Evolutionary conservation across 345 rosid species (phyloP).

Genomic region (Hibiscus syriacus): DNA sequence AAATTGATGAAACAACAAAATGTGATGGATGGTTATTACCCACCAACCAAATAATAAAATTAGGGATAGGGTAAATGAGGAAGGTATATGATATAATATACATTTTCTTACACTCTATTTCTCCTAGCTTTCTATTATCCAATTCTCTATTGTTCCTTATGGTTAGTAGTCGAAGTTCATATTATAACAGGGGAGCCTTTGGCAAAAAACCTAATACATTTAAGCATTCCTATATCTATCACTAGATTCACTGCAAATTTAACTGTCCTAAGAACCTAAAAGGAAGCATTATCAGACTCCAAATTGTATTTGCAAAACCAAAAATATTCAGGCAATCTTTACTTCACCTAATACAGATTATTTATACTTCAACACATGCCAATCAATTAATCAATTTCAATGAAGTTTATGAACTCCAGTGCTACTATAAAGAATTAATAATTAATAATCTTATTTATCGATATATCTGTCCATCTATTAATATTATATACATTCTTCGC

Average conservation of each 20-base stretch:
- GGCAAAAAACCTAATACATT: background rate
- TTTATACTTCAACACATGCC: background rate
- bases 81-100: background rate
- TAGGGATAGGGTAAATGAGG: background rate
- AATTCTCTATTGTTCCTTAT: too few species aligned
- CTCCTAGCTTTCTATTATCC: background rate
- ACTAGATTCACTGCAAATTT: background rate
- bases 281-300: background rate
- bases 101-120: background rate
- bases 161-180: background rate
- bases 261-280: background rate
- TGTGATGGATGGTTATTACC: background rate
- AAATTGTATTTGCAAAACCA: background rate
- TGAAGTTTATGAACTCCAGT: too few species aligned
- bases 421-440: background rate
- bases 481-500: background rate
- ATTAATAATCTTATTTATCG: background rate
- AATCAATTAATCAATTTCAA: background rate
- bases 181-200: background rate
- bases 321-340: too few species aligned
- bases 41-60: background rate
- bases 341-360: background rate
- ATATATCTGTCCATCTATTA: background rate
- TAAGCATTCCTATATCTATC: background rate
- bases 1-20: background rate